These are phyloP conservation scores for Handroanthus guayacan DNA, from an alignment of 257 asterid species.

Conservation along the genomic window DNA sequence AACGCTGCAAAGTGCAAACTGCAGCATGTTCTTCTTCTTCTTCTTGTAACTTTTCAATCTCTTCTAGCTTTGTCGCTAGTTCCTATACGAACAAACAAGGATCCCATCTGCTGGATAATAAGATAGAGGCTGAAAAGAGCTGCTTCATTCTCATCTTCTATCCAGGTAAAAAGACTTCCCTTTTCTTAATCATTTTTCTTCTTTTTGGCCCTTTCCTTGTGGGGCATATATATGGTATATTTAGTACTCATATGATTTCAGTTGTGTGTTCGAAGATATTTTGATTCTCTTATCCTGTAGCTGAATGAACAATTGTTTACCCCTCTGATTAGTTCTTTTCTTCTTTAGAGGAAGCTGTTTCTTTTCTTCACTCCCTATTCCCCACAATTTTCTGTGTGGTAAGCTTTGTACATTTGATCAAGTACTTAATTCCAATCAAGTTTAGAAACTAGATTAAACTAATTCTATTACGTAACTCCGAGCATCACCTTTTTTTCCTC, in stretches of 20 bases:
- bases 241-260: conserved; percentile 17
- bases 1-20: not conserved
- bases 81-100: conserved; percentile 29
- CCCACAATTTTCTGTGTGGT: too few relatives aligned
- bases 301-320: conserved; percentile 18
- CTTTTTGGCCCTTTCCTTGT: not conserved
- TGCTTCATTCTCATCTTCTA: conserved; percentile 35
- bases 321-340: not conserved
- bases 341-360: conserved; percentile 3
- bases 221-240: conserved; percentile 14
- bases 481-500: not conserved
- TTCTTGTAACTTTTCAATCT: conserved; percentile 30
- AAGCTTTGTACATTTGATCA: too few relatives aligned
- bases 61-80: not conserved
- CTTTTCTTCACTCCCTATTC: not conserved
- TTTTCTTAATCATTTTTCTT: not conserved
- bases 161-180: conserved; percentile 36
- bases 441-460: too few relatives aligned
- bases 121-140: conserved; percentile 18
- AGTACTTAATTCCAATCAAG: too few relatives aligned
- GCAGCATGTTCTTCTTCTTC: conserved; percentile 9
- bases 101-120: conserved; percentile 32
- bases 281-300: conserved; percentile 9
- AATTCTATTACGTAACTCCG: too few relatives aligned
- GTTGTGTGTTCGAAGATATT: conserved; percentile 6